A percentile compares a stretch with the other conserved stretches of the same genome.
These are phyloP conservation scores for Dioscorea dumetorum DNA, from an alignment of 106 monocot species.

Conservation along the genomic window DNA sequence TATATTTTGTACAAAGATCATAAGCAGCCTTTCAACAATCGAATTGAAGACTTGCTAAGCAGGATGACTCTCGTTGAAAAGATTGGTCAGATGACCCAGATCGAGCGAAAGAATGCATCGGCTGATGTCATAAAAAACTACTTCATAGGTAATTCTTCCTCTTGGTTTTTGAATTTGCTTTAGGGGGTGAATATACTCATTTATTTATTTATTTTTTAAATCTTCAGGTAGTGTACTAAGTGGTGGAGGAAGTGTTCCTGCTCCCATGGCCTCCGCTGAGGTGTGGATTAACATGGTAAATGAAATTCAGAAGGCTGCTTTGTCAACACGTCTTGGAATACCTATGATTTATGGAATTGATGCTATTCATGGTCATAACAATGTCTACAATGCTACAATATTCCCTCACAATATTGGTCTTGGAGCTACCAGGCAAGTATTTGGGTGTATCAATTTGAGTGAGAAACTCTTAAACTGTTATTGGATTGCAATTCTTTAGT, in stretches of 20 bases:
- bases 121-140: conserved; percentile 17
- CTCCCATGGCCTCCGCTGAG: conserved; percentile 19
- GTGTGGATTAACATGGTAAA: conserved; percentile 42
- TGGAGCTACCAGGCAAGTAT: conserved; percentile 36
- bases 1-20: conserved; percentile 20
- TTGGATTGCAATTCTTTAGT: no score
- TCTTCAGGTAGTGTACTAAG: conserved; percentile 36
- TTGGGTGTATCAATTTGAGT: background rate
- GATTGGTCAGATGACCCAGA: conserved; percentile 30
- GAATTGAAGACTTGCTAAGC: conserved; percentile 10
- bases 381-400: conserved; percentile 42
- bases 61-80: conserved; percentile 29
- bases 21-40: conserved; percentile 6
- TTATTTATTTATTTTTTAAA: no score
- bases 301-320: conserved; percentile 24
- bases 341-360: conserved; percentile 51
- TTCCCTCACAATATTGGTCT: conserved; percentile 52
- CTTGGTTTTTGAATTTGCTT: no score
- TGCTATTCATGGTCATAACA: conserved; percentile 44
- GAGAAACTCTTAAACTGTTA: no score
- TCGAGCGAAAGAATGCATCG: conserved; percentile 13
- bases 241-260: conserved; percentile 43
- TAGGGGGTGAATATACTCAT: background rate
- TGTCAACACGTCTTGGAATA: conserved; percentile 39
- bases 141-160: conserved; percentile 15